Conservation (phyloP, 2,329 filamentous ascomycete genomes). For the Apiospora marii region DNA sequence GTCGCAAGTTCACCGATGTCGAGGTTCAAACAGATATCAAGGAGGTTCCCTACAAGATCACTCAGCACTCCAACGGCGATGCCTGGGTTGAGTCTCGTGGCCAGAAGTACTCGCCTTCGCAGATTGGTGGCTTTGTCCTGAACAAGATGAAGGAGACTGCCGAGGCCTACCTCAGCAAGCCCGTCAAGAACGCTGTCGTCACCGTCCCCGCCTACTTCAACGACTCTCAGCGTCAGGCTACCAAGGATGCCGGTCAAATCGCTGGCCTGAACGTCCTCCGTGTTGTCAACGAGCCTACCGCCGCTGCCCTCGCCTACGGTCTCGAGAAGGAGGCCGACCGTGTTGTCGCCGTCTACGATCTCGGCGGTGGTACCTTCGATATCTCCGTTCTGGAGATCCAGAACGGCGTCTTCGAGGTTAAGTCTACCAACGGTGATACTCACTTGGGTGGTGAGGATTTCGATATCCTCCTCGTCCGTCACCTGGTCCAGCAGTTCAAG, state of each 20-base stretch:
- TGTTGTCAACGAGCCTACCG: slow-evolving; percentile 98
- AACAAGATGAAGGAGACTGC: slow-evolving; percentile 99
- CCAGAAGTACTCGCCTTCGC: slow-evolving; percentile 97
- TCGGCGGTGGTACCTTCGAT: slow-evolving; percentile 99
- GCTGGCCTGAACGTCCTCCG: slow-evolving; percentile 95
- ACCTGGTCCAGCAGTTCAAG: slow-evolving; percentile 96
- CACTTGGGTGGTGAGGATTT: slow-evolving; percentile 99
- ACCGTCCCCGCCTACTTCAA: slow-evolving; percentile 99
- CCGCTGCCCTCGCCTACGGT: slow-evolving; percentile 93
- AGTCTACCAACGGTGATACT: slow-evolving; percentile 98
- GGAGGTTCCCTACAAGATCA: slow-evolving; percentile 98
- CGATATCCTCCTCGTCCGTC: slow-evolving; percentile 91
- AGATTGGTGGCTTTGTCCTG: slow-evolving; percentile 95
- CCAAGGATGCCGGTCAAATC: slow-evolving; percentile 97
- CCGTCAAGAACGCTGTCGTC: slow-evolving; percentile 93
- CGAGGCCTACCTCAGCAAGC: slow-evolving; percentile 89
- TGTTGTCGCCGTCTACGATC: slow-evolving; percentile 94
- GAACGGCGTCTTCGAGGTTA: slow-evolving; percentile 98
- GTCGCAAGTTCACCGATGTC: slow-evolving; percentile 91
- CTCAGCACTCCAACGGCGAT: slow-evolving; percentile 95
- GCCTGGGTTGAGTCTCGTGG: slow-evolving; percentile 94
- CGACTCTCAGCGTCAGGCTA: slow-evolving; percentile 96
- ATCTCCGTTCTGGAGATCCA: slow-evolving; percentile 97
- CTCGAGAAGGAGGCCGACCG: slow-evolving; percentile 93
- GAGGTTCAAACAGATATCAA: slow-evolving; percentile 98